Base-by-base conservation (phyloP, 495 filamentous ascomycete species). In the Astrocystis sublimbata region DNA sequence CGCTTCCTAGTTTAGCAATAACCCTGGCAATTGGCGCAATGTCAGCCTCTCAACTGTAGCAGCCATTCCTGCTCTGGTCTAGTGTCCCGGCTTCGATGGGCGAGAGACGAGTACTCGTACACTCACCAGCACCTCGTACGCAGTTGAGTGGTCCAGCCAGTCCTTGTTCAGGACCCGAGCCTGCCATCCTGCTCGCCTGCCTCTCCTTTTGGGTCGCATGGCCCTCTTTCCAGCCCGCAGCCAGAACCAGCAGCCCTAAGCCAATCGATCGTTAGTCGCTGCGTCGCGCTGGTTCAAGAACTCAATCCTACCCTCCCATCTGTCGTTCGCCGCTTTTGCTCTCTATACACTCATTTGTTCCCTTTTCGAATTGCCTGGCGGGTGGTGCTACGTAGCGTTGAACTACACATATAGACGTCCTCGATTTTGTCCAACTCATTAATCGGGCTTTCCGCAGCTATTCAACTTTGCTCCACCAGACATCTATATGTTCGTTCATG, bases 151-250 rank as follows among this genome's bases (percentile, higher is more conserved):
- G n/a, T n/a, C n/a, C n/a, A n/a, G n/a, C n/a, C n/a, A n/a, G n/a
- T n/a, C n/a, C n/a, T n/a, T n/a, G n/a, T n/a, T n/a, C n/a, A n/a
- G n/a, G n/a, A n/a, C n/a, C n/a, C n/a, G n/a, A n/a, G n/a, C n/a
- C n/a, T n/a, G n/a, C n/a, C n/a, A n/a, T n/a, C n/a, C n/a, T n/a
- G n/a, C n/a, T n/a, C n/a, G n/a, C 54, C 57, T 49, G 31, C 58
- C 46, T 54, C 65, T 70, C 70, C 70, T 66, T 70, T 72, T 66
- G 35, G 65, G 61, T 66, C 61, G 70, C 70, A 68, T 70, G 65
- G 58, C 70, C 42, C 46, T 24, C 33, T 28, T 49, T 52, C 63
- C 47, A 62, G 63, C 63, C 63, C 64, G 63, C 67, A 63, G 70
- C 53, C 61, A 64, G 56, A 64, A 61, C 64, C 65, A 58, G 57